A percentile compares a stretch with the other conserved stretches of the same genome.
phyloP scores from a whole-genome alignment of 176 grass and related monocot species.

The Paspalum notatum region DNA sequence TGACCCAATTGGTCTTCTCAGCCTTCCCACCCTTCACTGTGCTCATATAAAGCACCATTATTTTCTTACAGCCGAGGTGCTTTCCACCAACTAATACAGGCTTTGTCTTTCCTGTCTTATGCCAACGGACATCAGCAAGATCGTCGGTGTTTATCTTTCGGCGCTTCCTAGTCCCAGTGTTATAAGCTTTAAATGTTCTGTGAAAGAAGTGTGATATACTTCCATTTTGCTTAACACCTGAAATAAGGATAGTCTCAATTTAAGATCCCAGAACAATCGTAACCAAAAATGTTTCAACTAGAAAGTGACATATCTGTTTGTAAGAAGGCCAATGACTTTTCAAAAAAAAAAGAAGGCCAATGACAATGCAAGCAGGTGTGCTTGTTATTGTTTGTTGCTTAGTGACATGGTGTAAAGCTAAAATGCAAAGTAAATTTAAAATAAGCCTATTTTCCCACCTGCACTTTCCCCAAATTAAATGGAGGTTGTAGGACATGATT shows the following conservation, averaged over 20 bases:
- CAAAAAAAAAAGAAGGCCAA: not conserved
- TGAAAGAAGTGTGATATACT: conserved; percentile 94
- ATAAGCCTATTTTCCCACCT: not conserved
- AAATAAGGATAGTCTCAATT: conserved; percentile 20
- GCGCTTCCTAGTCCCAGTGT: conserved; percentile 87
- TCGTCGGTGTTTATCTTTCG: conserved; percentile 82
- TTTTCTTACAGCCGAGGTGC: conserved; percentile 90
- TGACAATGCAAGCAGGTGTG: conserved; percentile 6
- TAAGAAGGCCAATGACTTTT: not conserved
- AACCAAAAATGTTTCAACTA: conserved; percentile 19
- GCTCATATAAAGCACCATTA: conserved; percentile 93
- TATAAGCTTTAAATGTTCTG: conserved; percentile 94
- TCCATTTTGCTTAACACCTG: conserved; percentile 94
- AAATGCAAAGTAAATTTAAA: conserved; percentile 33
- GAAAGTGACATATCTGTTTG: not conserved
- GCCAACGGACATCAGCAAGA: conserved; percentile 86
- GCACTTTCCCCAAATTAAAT: conserved; percentile 5
- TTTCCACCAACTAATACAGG: conserved; percentile 73
- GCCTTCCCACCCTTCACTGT: conserved; percentile 66
- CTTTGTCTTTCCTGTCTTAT: conserved; percentile 97
- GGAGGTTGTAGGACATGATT: not conserved
- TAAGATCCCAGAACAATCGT: not conserved
- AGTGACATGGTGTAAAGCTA: conserved; percentile 3
- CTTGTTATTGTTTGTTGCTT: not conserved
- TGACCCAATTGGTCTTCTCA: conserved; percentile 97